These are phyloP conservation scores for Colletotrichum lentis DNA, from an alignment of 2,329 filamentous ascomycete species.

Conservation along the genomic window DNA sequence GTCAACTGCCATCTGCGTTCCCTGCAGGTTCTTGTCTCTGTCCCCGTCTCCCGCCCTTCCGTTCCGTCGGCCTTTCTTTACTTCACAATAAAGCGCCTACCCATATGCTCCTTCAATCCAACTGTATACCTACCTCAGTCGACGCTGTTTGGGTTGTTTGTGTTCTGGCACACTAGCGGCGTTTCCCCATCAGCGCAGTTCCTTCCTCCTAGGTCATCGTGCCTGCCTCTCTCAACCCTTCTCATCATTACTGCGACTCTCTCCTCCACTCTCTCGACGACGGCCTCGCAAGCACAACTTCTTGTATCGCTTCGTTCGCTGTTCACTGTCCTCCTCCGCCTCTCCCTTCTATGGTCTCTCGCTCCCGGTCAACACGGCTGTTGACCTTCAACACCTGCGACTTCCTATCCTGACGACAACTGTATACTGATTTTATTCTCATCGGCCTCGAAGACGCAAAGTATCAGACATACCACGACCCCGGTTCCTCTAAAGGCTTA, in stretches of 20 bases:
- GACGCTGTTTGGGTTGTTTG: constrained; percentile 8
- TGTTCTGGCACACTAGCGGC: constrained; percentile 29
- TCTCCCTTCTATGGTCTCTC: not conserved
- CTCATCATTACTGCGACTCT: constrained; percentile 4
- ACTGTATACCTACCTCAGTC: not conserved
- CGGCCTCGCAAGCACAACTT: not conserved
- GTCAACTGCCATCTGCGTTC: constrained; percentile 4
- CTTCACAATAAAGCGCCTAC: not conserved
- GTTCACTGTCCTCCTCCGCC: not conserved
- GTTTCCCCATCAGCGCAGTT: constrained; percentile 7
- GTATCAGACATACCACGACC: constrained; percentile 3
- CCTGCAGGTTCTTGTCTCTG: too few relatives aligned
- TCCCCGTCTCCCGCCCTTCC: not conserved
- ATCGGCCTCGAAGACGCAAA: constrained; percentile 8
- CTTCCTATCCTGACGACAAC: constrained; percentile 19
- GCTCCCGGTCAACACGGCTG: constrained; percentile 16
- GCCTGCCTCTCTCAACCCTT: constrained; percentile 6
- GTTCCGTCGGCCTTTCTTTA: constrained; percentile 2
- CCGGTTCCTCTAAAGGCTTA: not conserved
- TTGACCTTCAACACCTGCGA: constrained; percentile 22
- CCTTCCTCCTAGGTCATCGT: constrained; percentile 12
- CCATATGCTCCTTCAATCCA: too few relatives aligned
- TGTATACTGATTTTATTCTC: constrained; percentile 31
- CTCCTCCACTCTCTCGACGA: not conserved
- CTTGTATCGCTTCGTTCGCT: constrained; percentile 24